Percentiles rank a stretch among this genome's conserved stretches.
These are phyloP conservation scores for Heliamphora exappendiculata DNA, from an alignment of 148 eudicot genomes.

Conservation along the genomic window DNA sequence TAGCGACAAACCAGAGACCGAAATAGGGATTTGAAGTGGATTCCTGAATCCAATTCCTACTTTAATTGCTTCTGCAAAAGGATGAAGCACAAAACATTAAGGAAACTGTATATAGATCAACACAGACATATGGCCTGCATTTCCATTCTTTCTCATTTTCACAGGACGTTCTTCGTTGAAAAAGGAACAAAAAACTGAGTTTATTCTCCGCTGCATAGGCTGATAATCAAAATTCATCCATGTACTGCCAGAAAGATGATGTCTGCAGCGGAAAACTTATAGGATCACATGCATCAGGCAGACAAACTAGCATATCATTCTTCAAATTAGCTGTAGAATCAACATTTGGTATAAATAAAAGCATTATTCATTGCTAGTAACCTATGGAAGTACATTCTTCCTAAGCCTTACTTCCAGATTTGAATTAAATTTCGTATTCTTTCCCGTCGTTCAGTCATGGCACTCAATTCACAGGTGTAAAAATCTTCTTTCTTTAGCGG, in stretches of 20 bases:
- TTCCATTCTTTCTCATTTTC: background rate
- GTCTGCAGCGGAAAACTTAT: background rate
- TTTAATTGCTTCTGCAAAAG: constrained; percentile 70
- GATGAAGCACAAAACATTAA: background rate
- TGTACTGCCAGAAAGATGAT: background rate
- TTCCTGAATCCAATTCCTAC: constrained; percentile 82
- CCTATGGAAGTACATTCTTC: background rate
- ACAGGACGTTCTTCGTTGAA: background rate
- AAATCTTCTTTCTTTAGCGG: too few species aligned
- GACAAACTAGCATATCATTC: background rate
- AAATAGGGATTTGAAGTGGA: constrained; percentile 83
- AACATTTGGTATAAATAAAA: background rate
- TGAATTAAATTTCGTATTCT: background rate
- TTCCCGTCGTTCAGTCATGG: background rate
- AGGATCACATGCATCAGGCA: background rate
- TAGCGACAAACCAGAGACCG: constrained; percentile 61
- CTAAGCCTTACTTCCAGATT: background rate
- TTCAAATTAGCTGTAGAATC: background rate
- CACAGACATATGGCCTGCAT: background rate
- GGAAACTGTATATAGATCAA: too few species aligned
- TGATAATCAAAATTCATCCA: background rate
- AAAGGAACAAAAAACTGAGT: background rate
- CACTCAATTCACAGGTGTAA: background rate
- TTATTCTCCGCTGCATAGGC: background rate
- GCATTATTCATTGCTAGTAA: background rate